Percentiles rank a stretch among this genome's conserved stretches.
Evolutionary conservation across 345 rosid genomes (phyloP).

Genomic region (Gossypium turneri): DNA sequence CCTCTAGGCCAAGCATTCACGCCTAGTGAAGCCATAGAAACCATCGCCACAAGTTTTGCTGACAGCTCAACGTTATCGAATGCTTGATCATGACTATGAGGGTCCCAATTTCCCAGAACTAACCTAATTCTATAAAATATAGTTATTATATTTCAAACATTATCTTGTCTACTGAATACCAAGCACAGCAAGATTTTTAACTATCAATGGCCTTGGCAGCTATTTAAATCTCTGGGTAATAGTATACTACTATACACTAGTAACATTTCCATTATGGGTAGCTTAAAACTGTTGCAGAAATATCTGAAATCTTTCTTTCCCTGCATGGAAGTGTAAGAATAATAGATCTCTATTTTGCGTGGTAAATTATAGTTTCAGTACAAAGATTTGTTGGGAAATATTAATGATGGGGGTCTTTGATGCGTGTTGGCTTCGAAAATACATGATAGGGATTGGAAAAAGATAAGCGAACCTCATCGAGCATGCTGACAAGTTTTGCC

Average conservation of each 20-base stretch:
- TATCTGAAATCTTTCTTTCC: not conserved
- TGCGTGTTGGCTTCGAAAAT: not conserved
- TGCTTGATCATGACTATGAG: slow-evolving; percentile 12
- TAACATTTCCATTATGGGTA: not conserved
- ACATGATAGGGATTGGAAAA: not conserved
- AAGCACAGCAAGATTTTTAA: not conserved
- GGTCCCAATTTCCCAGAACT: not conserved
- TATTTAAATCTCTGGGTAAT: no score
- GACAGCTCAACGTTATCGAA: slow-evolving; percentile 6
- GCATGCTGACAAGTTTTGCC: slow-evolving; percentile 60
- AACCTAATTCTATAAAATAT: slow-evolving; percentile 2
- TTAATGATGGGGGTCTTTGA: not conserved
- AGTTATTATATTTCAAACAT: not conserved
- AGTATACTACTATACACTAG: not conserved
- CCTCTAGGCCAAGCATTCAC: not conserved
- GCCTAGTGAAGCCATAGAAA: not conserved
- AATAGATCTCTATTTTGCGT: no score
- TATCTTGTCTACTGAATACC: not conserved
- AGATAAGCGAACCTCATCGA: slow-evolving; percentile 49
- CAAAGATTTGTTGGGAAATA: no score
- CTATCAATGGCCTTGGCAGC: not conserved
- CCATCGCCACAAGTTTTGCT: not conserved
- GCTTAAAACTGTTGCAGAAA: not conserved
- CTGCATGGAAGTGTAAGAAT: not conserved
- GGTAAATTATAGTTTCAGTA: no score